Percentiles rank a stretch among this genome's conserved stretches.
Conservation (phyloP, 306 rosid genomes). For the Cucurbita pepo region DNA sequence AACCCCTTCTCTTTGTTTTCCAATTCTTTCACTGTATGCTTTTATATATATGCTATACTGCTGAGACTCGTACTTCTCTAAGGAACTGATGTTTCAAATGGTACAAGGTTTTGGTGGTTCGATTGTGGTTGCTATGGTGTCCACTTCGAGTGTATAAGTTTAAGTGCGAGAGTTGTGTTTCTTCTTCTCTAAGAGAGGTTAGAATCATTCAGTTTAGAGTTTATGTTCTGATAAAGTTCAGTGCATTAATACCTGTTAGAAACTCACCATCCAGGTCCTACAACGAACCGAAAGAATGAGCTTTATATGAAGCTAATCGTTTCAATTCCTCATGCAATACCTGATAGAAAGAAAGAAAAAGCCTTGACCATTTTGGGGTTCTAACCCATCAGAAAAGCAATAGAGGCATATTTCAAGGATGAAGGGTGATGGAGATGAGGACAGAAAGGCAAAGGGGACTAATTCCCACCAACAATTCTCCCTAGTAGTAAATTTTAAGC, state of each 20-base stretch:
- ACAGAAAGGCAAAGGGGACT: too few species aligned
- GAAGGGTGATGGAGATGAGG: too few species aligned
- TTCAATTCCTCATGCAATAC: too few species aligned
- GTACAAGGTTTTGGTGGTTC: background rate
- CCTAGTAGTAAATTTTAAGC: too few species aligned
- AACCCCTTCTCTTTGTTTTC: background rate
- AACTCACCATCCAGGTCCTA: background rate
- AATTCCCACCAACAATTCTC: too few species aligned
- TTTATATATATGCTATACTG: background rate
- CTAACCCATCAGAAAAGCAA: too few species aligned
- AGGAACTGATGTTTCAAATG: background rate
- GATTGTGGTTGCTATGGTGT: background rate
- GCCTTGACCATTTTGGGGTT: too few species aligned
- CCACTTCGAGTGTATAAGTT: background rate
- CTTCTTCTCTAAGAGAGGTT: background rate
- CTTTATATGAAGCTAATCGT: too few species aligned
- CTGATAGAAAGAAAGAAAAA: too few species aligned
- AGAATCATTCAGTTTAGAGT: background rate
- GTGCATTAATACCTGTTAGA: background rate
- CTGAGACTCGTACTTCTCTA: background rate
- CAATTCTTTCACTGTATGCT: background rate
- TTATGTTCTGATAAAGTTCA: background rate
- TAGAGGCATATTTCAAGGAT: too few species aligned
- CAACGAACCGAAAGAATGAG: too few species aligned
- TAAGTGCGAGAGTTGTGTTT: background rate